Evolutionary conservation across 2,329 filamentous ascomycete species (phyloP).

Genomic region (Fusarium irregulare): DNA sequence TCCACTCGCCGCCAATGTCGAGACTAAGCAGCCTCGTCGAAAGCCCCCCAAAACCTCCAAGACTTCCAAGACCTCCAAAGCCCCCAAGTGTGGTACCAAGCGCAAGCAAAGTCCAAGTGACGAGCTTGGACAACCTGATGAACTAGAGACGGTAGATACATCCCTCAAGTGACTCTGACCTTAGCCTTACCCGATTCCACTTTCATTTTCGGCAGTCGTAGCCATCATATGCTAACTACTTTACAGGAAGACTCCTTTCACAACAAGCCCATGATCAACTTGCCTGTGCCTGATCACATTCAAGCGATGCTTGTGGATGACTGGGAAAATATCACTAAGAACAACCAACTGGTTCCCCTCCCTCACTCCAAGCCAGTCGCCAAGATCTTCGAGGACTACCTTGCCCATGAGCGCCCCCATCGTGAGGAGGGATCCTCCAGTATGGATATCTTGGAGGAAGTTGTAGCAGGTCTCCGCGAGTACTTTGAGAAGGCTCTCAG

Average conservation of each 20-base stretch:
- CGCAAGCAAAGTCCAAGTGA: constrained; percentile 22
- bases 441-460: constrained; percentile 88
- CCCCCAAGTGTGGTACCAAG: constrained; percentile 13
- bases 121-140: not conserved
- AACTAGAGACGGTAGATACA: constrained; percentile 33
- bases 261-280: constrained; percentile 83
- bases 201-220: not conserved
- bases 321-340: constrained; percentile 99
- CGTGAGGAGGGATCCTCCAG: constrained; percentile 75
- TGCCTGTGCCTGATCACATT: constrained; percentile 87
- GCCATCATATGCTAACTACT: constrained; percentile 33
- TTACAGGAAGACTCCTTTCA: constrained; percentile 88
- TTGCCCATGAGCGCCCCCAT: constrained; percentile 74
- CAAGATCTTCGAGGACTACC: constrained; percentile 84
- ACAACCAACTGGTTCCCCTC: constrained; percentile 86
- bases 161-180: not conserved
- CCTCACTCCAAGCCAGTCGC: constrained; percentile 81
- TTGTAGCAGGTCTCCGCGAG: constrained; percentile 84
- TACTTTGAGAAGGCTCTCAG: constrained; percentile 95
- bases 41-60: constrained; percentile 12
- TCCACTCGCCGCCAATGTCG: constrained; percentile 10
- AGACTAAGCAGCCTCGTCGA: constrained; percentile 22
- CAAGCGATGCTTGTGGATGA: constrained; percentile 96
- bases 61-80: constrained; percentile 3
- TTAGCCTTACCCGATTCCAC: not conserved